Evolutionary conservation across 371 early-diverging fungal species (phyloP), one percentile per base, ranked within the genome.

Genomic region (Zychaea mexicana): DNA sequence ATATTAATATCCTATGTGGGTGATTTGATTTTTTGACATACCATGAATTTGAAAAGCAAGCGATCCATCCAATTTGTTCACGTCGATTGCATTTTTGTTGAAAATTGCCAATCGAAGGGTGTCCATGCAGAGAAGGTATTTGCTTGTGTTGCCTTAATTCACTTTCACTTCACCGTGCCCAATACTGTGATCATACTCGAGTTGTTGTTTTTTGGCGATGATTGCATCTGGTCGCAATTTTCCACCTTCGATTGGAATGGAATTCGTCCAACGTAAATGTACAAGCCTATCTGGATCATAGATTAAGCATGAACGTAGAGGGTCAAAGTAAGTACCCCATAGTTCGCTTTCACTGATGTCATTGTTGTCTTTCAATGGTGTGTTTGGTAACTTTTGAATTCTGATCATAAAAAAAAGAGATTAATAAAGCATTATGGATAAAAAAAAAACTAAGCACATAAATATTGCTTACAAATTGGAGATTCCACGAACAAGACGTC

Each of bases 271-370:
- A 27, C 64, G 71, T 17, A 73, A 53, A 52, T 68, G 72, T 24
- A 71, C 61, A 13, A 69, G 64, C 33, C 46, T 47, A 28, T 61
- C 65, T 26, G 70, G 70, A 60, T 77, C 68, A 57, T 60, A 52
- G 6, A 70, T 57, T 5, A 72, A 46, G 56, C 68, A 70, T 26
- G 67, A 70, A 24, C 71, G 39, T 24, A 71, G 19, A 21, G 76
- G 72, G 49, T 76, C 76, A 52, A 62, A 72, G 60, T 68, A 72
- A 4, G 66, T 76, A 62, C 57, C 72, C 71, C 76, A 76, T 45
- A 76, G 57, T 57, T 69, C 67, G 32, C 38, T 71, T 72, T 76
- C 70, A 64, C 62, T 68, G 56, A 60, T 46, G 52, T 22, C 52
- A 39, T 30, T 31, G 55, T 62, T 54, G 33, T 60, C 56, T 63